These are phyloP conservation scores for Cercophora sp. DNA, from an alignment of 495 filamentous ascomycete genomes.

Conservation along the genomic window DNA sequence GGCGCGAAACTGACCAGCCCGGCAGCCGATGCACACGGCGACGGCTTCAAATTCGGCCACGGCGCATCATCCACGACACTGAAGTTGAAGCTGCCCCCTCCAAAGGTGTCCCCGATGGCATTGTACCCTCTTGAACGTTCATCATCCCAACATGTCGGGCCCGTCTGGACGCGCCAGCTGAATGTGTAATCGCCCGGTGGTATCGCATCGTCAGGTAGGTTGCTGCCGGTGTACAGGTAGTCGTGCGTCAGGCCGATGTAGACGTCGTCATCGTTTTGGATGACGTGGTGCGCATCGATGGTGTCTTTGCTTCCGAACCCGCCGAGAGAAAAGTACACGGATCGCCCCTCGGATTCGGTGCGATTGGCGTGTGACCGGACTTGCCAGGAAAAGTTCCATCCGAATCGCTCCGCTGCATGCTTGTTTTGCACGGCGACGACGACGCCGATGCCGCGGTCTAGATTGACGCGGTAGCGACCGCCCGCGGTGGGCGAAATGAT, in stretches of 20 bases:
- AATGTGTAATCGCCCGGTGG: conserved; percentile 7
- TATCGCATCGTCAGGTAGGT: not conserved
- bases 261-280: not conserved
- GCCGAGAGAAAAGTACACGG: too few relatives aligned
- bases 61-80: not conserved
- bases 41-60: not conserved
- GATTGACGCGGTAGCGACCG: conserved; percentile 6
- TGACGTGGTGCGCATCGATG: not conserved
- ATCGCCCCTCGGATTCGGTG: not conserved
- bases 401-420: not conserved
- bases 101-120: not conserved
- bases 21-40: not conserved
- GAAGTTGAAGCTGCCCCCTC: not conserved
- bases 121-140: not conserved
- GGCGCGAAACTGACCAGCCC: not conserved
- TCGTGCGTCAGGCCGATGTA: conserved; percentile 1
- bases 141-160: not conserved
- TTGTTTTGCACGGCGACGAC: conserved; percentile 5
- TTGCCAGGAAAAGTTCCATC: not conserved
- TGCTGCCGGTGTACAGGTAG: not conserved
- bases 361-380: not conserved
- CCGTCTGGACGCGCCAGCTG: not conserved
- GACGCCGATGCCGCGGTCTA: not conserved
- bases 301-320: not conserved
- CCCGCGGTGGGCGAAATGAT: conserved; percentile 4